Conservation (phyloP, 208 protist genomes). For the Histomonas meleagridis region DNA sequence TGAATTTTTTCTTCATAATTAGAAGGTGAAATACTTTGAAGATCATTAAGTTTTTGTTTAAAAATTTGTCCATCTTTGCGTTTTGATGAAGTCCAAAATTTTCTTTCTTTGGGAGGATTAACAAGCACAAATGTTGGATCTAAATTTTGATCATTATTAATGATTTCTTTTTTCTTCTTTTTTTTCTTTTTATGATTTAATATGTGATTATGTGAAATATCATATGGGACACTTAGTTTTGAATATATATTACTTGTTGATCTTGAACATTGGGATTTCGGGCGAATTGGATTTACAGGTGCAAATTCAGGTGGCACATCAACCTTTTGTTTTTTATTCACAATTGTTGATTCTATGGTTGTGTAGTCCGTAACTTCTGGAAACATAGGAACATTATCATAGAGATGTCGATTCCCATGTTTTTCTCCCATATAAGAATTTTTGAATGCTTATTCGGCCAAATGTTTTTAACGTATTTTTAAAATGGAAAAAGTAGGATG, state of each 20-base stretch:
- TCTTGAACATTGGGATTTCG: not conserved
- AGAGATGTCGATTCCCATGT: no score
- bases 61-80: not conserved
- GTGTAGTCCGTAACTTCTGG: no score
- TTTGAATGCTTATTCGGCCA: no score
- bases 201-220: not conserved
- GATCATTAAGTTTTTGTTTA: not conserved
- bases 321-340: not conserved
- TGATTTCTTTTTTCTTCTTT: not conserved
- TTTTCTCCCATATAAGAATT: no score
- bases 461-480: no score
- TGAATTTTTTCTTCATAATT: not conserved
- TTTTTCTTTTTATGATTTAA: not conserved
- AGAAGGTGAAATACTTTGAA: not conserved
- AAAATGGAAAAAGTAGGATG: not conserved
- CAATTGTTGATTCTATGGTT: not conserved
- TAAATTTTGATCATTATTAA: not conserved
- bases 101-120: conserved; percentile 21
- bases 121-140: not conserved
- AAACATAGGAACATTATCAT: no score
- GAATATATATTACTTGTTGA: not conserved
- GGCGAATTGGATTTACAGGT: not conserved
- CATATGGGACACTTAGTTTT: not conserved
- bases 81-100: not conserved
- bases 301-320: no score